A percentile compares a stretch with the other conserved stretches of the same genome.
phyloP scores from a whole-genome alignment of 495 filamentous ascomycete species.

The Staphylotrichum longicolle region DNA sequence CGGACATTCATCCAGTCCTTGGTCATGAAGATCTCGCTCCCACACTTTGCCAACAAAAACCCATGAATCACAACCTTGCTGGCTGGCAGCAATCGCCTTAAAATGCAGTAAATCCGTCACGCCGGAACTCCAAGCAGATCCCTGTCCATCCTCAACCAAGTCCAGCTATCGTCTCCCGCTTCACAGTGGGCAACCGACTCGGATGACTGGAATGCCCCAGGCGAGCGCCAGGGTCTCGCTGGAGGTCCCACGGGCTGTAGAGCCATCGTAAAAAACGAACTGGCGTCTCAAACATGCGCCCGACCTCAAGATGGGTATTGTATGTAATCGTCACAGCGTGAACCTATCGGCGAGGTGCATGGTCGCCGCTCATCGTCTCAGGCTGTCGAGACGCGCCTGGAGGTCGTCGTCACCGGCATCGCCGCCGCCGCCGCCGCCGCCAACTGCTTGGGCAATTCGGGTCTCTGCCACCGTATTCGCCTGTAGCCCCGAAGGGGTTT shows the following conservation, averaged over 20 bases:
- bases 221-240: no score
- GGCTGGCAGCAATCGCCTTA: neutral
- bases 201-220: no score
- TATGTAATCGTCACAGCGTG: neutral
- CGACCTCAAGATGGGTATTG: neutral
- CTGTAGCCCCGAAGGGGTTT: slow-evolving; percentile 72
- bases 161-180: neutral
- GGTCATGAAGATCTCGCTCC: neutral
- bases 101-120: neutral
- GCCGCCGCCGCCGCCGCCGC: slow-evolving; percentile 59
- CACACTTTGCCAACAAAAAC: neutral
- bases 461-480: slow-evolving; percentile 56
- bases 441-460: slow-evolving; percentile 73
- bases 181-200: neutral
- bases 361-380: slow-evolving; percentile 44
- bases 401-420: slow-evolving; percentile 72
- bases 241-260: no score
- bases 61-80: neutral
- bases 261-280: no score
- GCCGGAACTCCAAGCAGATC: neutral
- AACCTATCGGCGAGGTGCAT: neutral
- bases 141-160: neutral
- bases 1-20: no score
- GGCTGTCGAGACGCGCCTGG: slow-evolving; percentile 76
- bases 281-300: no score